These are phyloP conservation scores for Amoebophrya sp. DNA, from an alignment of 169 alveolate genomes.

Conservation along the genomic window DNA sequence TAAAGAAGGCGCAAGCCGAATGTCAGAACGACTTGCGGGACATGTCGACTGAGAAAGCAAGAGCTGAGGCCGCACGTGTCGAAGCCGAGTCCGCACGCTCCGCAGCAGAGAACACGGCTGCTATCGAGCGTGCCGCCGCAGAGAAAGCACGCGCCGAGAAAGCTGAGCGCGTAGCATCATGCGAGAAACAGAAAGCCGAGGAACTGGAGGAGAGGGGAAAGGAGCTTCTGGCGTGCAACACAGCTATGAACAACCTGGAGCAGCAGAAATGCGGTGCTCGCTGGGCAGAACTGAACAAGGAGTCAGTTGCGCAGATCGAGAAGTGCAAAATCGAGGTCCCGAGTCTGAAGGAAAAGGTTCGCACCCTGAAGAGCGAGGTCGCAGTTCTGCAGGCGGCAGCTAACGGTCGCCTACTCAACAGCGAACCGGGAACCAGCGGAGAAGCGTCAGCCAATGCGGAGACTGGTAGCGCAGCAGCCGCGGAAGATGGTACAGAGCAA, in stretches of 20 bases:
- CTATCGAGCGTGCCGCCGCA: neutral
- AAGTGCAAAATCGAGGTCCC: neutral
- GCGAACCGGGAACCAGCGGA: neutral
- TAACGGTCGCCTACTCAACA: neutral
- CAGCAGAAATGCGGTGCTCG: neutral
- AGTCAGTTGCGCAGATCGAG: neutral
- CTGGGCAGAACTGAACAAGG: neutral
- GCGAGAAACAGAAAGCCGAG: neutral
- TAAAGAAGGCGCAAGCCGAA: neutral
- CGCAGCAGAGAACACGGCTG: neutral
- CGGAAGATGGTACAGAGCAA: too few species aligned
- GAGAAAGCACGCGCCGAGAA: neutral
- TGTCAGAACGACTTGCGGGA: neutral
- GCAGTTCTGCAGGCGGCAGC: neutral
- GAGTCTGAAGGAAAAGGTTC: neutral
- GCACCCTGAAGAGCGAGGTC: neutral
- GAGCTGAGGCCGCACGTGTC: neutral
- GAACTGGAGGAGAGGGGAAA: neutral
- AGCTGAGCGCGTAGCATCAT: neutral
- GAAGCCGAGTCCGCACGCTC: neutral
- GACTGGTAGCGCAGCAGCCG: too few species aligned
- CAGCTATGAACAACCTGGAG: neutral
- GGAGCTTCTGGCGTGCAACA: neutral
- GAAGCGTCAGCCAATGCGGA: too few species aligned
- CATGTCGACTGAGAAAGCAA: neutral